Conservation (phyloP, 2,329 filamentous ascomycete genomes). For the Hypoxylon sp. region DNA sequence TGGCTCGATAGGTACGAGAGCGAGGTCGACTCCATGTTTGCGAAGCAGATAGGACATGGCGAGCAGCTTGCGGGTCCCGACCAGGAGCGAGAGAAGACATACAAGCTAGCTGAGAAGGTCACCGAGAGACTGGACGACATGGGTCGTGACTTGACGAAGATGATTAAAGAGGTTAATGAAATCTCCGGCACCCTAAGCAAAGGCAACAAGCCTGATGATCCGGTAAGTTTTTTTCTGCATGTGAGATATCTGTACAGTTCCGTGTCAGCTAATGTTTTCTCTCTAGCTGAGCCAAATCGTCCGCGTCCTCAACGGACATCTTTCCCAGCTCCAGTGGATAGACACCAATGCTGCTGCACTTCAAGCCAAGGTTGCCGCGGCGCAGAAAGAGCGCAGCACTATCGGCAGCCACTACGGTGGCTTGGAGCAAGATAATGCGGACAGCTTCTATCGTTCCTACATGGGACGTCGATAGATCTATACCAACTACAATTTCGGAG, state of each 20-base stretch:
- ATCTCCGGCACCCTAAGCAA: constrained; percentile 91
- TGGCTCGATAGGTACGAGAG: constrained; percentile 92
- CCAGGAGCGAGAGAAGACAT: constrained; percentile 93
- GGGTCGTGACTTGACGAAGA: constrained; percentile 89
- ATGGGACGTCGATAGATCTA: constrained; percentile 65
- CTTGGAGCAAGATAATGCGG: constrained; percentile 75
- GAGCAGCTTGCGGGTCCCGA: constrained; percentile 87
- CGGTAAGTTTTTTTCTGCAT: constrained; percentile 64
- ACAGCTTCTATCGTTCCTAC: constrained; percentile 92
- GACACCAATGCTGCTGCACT: constrained; percentile 84
- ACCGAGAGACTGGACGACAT: constrained; percentile 92
- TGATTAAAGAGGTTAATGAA: constrained; percentile 98
- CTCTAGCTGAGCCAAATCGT: constrained; percentile 92
- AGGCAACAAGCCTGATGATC: constrained; percentile 86
- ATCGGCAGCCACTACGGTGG: constrained; percentile 66
- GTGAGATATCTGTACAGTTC: neutral
- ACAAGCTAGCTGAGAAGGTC: constrained; percentile 93
- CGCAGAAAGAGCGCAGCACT: constrained; percentile 79
- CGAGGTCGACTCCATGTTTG: constrained; percentile 89
- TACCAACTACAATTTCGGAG: neutral
- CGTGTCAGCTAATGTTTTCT: constrained; percentile 32
- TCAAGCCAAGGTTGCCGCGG: constrained; percentile 81
- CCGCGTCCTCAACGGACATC: constrained; percentile 90
- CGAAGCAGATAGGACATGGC: constrained; percentile 76
- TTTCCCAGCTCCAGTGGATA: constrained; percentile 92